A percentile compares a stretch with the other conserved stretches of the same genome.
phyloP scores from a whole-genome alignment of 2,329 filamentous ascomycete species.

The Sarocladium kiliense region DNA sequence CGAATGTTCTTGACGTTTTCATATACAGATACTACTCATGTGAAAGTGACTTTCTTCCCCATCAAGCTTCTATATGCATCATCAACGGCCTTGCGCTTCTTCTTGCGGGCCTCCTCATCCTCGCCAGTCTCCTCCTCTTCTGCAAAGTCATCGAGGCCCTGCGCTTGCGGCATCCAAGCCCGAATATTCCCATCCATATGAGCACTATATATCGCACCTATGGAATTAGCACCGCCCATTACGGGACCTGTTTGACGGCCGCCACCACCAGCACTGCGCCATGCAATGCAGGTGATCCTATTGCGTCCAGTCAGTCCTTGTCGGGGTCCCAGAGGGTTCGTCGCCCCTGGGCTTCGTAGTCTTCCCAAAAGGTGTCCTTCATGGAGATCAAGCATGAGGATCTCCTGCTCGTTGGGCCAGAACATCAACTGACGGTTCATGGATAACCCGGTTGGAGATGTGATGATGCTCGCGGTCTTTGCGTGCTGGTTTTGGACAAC shows the following conservation, averaged over 20 bases:
- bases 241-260: conserved; percentile 53
- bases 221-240: conserved; percentile 48
- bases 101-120: conserved; percentile 42
- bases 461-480: conserved; percentile 55
- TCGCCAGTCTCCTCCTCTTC: conserved; percentile 37
- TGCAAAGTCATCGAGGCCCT: conserved; percentile 44
- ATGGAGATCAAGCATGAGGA: conserved; percentile 74
- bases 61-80: conserved; percentile 76
- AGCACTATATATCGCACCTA: conserved; percentile 66
- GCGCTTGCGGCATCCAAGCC: conserved; percentile 63
- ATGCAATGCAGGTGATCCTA: conserved; percentile 70
- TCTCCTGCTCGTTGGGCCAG: conserved; percentile 77
- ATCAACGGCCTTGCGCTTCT: conserved; percentile 73
- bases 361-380: conserved; percentile 69
- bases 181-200: conserved; percentile 82
- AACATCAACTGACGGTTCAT: conserved; percentile 57
- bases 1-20: no score
- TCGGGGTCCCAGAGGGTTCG: conserved; percentile 38
- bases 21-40: no score
- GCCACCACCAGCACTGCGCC: conserved; percentile 60
- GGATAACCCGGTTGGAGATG: conserved; percentile 56
- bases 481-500: conserved; percentile 68
- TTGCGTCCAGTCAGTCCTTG: conserved; percentile 54
- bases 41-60: conserved; percentile 64
- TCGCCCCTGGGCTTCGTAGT: conserved; percentile 59